A percentile compares a stretch with the other conserved stretches of the same genome.
Conservation (phyloP, 1,139 yeast species). For the Pichia sp. region DNA sequence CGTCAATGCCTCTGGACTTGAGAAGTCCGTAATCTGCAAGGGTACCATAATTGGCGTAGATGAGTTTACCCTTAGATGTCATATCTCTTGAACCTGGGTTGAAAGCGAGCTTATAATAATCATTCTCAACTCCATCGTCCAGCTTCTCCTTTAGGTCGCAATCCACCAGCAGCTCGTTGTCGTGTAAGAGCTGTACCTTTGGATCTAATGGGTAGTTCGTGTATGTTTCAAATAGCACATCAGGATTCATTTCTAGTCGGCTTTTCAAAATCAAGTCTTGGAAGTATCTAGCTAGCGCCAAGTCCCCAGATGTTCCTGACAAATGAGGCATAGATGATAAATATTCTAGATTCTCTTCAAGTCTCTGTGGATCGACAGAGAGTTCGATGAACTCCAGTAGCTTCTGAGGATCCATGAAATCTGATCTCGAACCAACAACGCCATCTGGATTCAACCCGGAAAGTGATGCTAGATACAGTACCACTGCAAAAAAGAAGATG, state of each 20-base stretch:
- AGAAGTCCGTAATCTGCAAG: slow-evolving; percentile 48
- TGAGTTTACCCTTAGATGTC: slow-evolving; percentile 41
- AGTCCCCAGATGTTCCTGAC: slow-evolving; percentile 84
- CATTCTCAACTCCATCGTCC: slow-evolving; percentile 10
- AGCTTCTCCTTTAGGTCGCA: slow-evolving; percentile 27
- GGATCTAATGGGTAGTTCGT: slow-evolving; percentile 49
- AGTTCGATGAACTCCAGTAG: slow-evolving; percentile 42
- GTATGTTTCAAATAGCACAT: slow-evolving; percentile 44
- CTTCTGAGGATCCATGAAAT: slow-evolving; percentile 52
- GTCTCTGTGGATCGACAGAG: slow-evolving; percentile 46
- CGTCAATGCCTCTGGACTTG: slow-evolving; percentile 29
- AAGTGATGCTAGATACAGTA: slow-evolving; percentile 52
- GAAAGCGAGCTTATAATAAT: slow-evolving; percentile 37
- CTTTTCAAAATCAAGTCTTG: slow-evolving; percentile 49
- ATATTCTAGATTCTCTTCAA: slow-evolving; percentile 69
- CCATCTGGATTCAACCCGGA: slow-evolving; percentile 42
- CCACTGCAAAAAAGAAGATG: slow-evolving; percentile 51
- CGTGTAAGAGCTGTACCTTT: slow-evolving; percentile 19
- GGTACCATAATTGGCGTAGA: slow-evolving; percentile 64
- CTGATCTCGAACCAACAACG: slow-evolving; percentile 37
- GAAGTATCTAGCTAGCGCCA: slow-evolving; percentile 60
- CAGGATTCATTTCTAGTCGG: slow-evolving; percentile 47
- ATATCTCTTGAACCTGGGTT: slow-evolving; percentile 65
- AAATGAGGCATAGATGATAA: slow-evolving; percentile 78
- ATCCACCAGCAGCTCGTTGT: slow-evolving; percentile 17